Conservation (phyloP, 148 eudicot species). For the Bassia scoparia region DNA sequence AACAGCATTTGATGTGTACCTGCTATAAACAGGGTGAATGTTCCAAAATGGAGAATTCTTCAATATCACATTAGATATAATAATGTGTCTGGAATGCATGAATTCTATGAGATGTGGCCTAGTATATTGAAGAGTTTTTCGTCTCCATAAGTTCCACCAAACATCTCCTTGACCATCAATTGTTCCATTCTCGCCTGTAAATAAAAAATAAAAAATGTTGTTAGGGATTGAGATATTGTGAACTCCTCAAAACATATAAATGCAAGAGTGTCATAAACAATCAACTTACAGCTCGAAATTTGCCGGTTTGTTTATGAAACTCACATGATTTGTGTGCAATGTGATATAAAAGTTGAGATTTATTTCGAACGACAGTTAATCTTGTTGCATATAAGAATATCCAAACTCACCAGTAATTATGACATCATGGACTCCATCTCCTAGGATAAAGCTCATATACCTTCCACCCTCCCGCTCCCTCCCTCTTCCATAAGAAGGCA, state of each 20-base stretch:
- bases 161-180: conserved; percentile 95
- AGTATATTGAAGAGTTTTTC: conserved; percentile 64
- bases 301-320: neutral
- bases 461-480: conserved; percentile 87
- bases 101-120: conserved; percentile 88
- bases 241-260: neutral
- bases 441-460: conserved; percentile 83
- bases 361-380: neutral
- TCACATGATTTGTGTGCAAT: neutral
- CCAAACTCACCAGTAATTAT: conserved; percentile 70
- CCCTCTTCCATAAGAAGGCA: conserved; percentile 98
- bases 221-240: neutral
- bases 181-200: conserved; percentile 89
- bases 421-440: conserved; percentile 80
- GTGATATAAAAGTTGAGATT: neutral
- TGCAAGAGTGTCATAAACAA: neutral
- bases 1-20: conserved; percentile 38
- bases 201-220: conserved; percentile 10
- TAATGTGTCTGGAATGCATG: conserved; percentile 61
- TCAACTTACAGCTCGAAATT: neutral
- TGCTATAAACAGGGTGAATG: conserved; percentile 95
- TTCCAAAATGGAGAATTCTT: conserved; percentile 97
- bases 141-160: conserved; percentile 99
- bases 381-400: neutral
- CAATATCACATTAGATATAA: conserved; percentile 75